Conservation (phyloP, 2,329 filamentous ascomycete species). For the Triangularia verruculosa region DNA sequence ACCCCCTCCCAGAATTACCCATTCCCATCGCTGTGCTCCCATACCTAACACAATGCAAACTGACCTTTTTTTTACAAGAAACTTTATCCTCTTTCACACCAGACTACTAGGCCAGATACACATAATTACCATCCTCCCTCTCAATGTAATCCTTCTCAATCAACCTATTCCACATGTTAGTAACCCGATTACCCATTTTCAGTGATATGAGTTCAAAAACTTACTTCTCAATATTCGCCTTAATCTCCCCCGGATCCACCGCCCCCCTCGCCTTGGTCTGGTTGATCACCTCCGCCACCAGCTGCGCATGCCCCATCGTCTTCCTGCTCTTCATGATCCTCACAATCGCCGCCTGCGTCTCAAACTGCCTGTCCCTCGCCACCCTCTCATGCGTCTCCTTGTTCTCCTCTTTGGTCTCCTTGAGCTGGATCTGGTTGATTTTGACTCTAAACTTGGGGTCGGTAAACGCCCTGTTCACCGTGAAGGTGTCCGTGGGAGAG, state of each 20-base stretch:
- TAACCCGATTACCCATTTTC: not conserved
- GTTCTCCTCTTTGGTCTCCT: conserved; percentile 94
- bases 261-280: conserved; percentile 84
- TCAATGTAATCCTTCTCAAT: conserved; percentile 95
- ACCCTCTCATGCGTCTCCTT: conserved; percentile 90
- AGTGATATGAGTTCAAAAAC: conserved; percentile 35
- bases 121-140: conserved; percentile 67
- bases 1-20: not conserved
- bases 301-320: conserved; percentile 77
- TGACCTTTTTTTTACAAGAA: not conserved
- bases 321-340: conserved; percentile 96
- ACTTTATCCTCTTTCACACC: not conserved
- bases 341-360: conserved; percentile 95
- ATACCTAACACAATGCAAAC: not conserved
- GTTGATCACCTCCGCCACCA: conserved; percentile 89
- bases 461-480: conserved; percentile 71
- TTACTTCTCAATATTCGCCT: conserved; percentile 93
- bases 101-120: conserved; percentile 55
- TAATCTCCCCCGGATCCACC: conserved; percentile 82
- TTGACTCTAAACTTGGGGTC: conserved; percentile 89
- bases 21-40: not conserved
- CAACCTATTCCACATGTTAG: conserved; percentile 50
- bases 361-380: conserved; percentile 84
- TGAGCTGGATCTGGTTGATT: conserved; percentile 97
- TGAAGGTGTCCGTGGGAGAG: conserved; percentile 74